These are phyloP conservation scores for Starmerella roubikii DNA, from an alignment of 805 yeast genomes.

Conservation along the genomic window DNA sequence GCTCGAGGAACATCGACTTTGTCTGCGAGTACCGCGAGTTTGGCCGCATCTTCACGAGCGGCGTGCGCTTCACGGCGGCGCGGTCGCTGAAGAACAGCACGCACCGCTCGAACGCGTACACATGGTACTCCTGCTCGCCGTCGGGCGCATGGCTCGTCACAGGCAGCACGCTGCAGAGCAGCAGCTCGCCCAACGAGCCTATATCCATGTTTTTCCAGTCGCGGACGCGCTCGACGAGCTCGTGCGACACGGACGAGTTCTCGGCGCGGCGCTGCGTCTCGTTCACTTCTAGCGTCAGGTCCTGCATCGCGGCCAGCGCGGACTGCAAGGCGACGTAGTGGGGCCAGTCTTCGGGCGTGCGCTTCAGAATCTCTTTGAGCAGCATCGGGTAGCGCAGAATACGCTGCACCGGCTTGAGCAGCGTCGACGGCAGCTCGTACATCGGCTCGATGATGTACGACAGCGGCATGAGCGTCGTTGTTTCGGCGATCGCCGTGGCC, in stretches of 20 bases:
- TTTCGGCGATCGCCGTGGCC: slow-evolving; percentile 56
- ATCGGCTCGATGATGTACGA: slow-evolving; percentile 61
- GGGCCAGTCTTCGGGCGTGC: slow-evolving; percentile 40
- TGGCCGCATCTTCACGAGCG: slow-evolving; percentile 22
- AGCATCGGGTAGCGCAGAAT: slow-evolving; percentile 89
- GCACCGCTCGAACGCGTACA: slow-evolving; percentile 71
- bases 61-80: slow-evolving; percentile 35
- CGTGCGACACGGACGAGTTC: slow-evolving; percentile 56
- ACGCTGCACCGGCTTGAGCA: slow-evolving; percentile 90
- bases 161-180: slow-evolving; percentile 54
- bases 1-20: slow-evolving; percentile 33
- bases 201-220: slow-evolving; percentile 90
- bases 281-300: slow-evolving; percentile 75
- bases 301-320: slow-evolving; percentile 64
- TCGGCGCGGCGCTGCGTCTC: slow-evolving; percentile 90
- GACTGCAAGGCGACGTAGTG: slow-evolving; percentile 51
- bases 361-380: slow-evolving; percentile 53
- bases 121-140: slow-evolving; percentile 73
- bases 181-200: slow-evolving; percentile 68
- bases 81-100: slow-evolving; percentile 52
- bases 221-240: slow-evolving; percentile 56
- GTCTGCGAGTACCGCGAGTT: slow-evolving; percentile 12
- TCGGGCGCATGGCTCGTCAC: slow-evolving; percentile 26
- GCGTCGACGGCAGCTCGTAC: slow-evolving; percentile 75
- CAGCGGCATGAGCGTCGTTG: slow-evolving; percentile 39